Percentiles rank a stretch among this genome's conserved stretches.
phyloP scores from a whole-genome alignment of 345 rosid genomes.

The Balakata baccata region DNA sequence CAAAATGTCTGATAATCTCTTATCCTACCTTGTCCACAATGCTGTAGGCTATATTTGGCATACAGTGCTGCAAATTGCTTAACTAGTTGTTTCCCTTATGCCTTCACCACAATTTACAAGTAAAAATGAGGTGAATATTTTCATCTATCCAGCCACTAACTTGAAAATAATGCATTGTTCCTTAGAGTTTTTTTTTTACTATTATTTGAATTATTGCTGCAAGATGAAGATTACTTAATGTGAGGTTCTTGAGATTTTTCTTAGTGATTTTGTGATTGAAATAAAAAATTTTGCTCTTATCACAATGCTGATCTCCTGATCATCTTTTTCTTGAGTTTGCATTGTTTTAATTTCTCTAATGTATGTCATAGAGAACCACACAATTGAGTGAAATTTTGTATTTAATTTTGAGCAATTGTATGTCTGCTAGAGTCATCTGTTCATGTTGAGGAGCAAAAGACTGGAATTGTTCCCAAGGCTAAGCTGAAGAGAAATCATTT shows the following conservation, averaged over 20 bases:
- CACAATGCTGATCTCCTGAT: neutral
- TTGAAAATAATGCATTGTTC: neutral
- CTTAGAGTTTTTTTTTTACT: neutral
- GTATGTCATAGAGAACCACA: neutral
- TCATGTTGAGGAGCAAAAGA: constrained; percentile 48
- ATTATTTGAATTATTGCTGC: neutral
- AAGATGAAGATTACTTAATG: neutral
- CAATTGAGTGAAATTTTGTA: neutral
- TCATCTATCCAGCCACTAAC: neutral
- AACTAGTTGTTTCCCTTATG: neutral
- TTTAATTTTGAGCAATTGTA: constrained; percentile 20
- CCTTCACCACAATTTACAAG: neutral
- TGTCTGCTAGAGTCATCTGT: constrained; percentile 51
- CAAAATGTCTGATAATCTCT: neutral
- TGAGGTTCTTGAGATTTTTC: neutral
- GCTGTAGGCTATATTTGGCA: neutral
- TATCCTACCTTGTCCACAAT: neutral
- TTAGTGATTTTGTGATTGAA: neutral
- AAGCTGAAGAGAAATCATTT: constrained; percentile 44
- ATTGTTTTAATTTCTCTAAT: neutral
- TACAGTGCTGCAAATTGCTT: too few relatives aligned
- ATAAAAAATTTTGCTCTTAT: neutral
- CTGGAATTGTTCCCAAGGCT: constrained; percentile 37
- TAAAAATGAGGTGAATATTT: neutral
- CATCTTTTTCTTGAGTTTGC: neutral